Base-by-base conservation (phyloP, 106 monocot species). In the Allium cepa region DNA sequence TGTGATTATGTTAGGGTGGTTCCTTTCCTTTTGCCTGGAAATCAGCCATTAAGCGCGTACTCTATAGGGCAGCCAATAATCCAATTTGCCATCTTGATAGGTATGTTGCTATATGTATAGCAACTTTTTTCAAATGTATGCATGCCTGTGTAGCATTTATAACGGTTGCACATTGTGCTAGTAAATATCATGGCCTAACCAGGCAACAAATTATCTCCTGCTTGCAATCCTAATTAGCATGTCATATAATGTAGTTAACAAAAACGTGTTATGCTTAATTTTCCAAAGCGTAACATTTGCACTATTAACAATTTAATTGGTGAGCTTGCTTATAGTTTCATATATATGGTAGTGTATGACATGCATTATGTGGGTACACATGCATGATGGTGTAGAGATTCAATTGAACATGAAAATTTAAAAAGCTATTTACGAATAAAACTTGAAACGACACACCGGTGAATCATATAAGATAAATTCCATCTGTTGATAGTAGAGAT, bases 1-100 rank as follows among this genome's bases (percentile, higher is more conserved):
- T 36, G 36, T 36, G 36, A 36, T 36, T 36, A 36, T 36, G 36
- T 36, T 2, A 99, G 97, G 97, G 89, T 62, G 92, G 89, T 46
- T 89, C 97, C 27, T 90, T 99, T 77, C 92, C 97, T 61, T 90
- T 99, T 79, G 82, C 76, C 67, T 99, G 97, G 97, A 82, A 82
- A 51, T 89, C 97, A 71, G 79, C 79, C 22, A 74, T 99, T 10
- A 92, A 93, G 50, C 76, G 73, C 63, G 79, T 79, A 52, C 78
- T 99, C 27, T 64, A 73, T 55, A 92, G 71, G 72, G 84, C 84
- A 69, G 71, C 75, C 36, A 80, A 59, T 47, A 81, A 80, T 64
- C 69, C 76, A 73, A 78, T 79, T n/a, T 80, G 84, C 63, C 79
- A 69, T 55, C 97, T 99, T 67, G 97, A 99, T 64, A 99, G 97